Conservation (phyloP, 352 stramenopile genomes). For the Thraustochytrium sp. region DNA sequence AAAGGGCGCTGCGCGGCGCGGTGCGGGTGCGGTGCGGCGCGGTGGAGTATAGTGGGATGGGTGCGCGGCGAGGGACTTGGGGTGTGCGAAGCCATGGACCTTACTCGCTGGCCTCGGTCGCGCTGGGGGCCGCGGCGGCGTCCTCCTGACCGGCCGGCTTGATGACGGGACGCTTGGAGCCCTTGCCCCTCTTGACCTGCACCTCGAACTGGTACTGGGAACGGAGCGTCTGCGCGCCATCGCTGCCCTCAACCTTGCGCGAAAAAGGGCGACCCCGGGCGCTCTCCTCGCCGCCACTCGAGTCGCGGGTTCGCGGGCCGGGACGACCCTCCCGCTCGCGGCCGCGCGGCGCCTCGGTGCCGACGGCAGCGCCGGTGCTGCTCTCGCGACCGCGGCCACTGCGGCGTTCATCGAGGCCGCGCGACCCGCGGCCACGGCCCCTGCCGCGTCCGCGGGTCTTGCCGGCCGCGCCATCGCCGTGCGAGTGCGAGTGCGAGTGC, state of each 20-base stretch:
- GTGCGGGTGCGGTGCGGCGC: too few relatives aligned
- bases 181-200: slow-evolving; percentile 31
- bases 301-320: too few relatives aligned
- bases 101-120: background rate
- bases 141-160: background rate
- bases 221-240: slow-evolving; percentile 6
- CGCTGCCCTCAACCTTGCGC: slow-evolving; percentile 33
- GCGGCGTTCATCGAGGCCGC: background rate
- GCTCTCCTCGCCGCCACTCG: background rate
- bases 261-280: background rate
- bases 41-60: too few relatives aligned
- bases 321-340: background rate
- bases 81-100: too few relatives aligned
- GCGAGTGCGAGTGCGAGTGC: too few relatives aligned
- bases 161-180: background rate
- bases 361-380: background rate
- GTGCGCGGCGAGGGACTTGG: too few relatives aligned
- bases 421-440: background rate
- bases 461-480: too few relatives aligned
- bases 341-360: background rate
- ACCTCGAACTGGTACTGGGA: slow-evolving; percentile 22
- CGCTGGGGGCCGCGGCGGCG: background rate
- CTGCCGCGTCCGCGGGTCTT: background rate
- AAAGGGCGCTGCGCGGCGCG: too few relatives aligned
- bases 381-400: background rate